These are phyloP conservation scores for Leavenworthia alabamica DNA, from an alignment of 345 rosid species.

Conservation along the genomic window DNA sequence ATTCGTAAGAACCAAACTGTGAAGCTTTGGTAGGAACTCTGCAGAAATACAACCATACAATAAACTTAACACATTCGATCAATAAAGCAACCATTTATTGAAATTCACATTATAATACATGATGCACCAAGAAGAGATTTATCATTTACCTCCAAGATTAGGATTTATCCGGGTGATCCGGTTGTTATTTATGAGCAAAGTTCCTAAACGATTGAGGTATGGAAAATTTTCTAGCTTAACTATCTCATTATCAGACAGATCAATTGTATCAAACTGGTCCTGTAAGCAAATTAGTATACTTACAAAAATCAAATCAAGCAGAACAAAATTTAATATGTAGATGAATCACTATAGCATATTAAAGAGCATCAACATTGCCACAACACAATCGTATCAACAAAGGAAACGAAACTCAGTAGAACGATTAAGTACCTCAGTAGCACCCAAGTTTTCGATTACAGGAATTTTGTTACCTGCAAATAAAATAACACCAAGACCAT, in stretches of 20 bases:
- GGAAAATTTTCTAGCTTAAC: constrained; percentile 97
- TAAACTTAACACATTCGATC: neutral
- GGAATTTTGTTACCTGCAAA: constrained; percentile 84
- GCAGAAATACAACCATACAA: constrained; percentile 16
- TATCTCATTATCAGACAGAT: constrained; percentile 96
- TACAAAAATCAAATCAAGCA: neutral
- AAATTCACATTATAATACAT: neutral
- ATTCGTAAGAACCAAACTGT: constrained; percentile 82
- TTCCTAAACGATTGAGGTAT: constrained; percentile 78
- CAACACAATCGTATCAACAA: neutral
- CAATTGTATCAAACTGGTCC: constrained; percentile 99
- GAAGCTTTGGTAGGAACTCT: constrained; percentile 91
- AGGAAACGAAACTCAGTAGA: too few species aligned
- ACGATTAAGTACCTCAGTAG: constrained; percentile 67
- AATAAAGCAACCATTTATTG: neutral
- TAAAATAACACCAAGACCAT: neutral
- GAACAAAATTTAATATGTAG: neutral
- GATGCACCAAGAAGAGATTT: neutral
- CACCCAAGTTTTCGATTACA: constrained; percentile 96
- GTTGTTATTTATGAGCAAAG: constrained; percentile 82
- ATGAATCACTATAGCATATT: neutral
- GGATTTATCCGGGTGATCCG: constrained; percentile 90
- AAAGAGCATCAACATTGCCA: neutral
- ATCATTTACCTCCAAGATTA: constrained; percentile 86
- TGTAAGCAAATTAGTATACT: constrained; percentile 25